Base-by-base conservation (phyloP, 345 rosid genomes). In the Hypericum perforatum region DNA sequence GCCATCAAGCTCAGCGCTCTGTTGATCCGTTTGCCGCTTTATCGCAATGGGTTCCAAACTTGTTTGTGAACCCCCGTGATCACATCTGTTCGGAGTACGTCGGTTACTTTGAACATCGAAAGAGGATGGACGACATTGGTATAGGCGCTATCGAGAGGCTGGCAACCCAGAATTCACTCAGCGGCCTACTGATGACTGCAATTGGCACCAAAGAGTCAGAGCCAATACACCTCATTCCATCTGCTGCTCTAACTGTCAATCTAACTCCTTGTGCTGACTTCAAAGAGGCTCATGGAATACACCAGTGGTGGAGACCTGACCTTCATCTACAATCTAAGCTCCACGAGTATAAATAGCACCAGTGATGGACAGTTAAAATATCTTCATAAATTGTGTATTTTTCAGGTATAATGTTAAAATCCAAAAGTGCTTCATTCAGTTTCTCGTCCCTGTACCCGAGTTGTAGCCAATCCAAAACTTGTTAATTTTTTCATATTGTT, bases 291-390 rank as follows among this genome's bases (percentile, higher is more conserved):
- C 99, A 92, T 63, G 94, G 97, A 42, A 75, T 92, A 66, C 94
- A 82, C 65, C 97, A 88, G 49, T 92, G 97, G 99, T 92, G 94
- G 97, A 59, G 69, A 43, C 82, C 82, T 0, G 87, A 85, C 53
- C 52, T 72, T 48, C 43, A 68, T 16, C 56, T 89, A 56, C 70
- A 82, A 52, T 74, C 82, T 50, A 69, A 74, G 63, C 47, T 73
- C 45, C 74, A 84, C 76, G 60, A 49, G 54, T 89, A 83, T 66
- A 62, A 60, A 43, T 85, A 70, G 69, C 9, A 16, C 5, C 32
- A 22, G 32, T 22, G 32, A 22, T 1, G 32, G 4, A 22, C 4
- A 4, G 4, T 22, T 1, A 4, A 22, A 22, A 22, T 22, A 1
- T 4, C 32, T 22, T 22, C 2, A 4, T 4, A 22, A 4, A 22